Evolutionary conservation across 2,329 filamentous ascomycete species (phyloP), one percentile per base, ranked within the genome.

Genomic region (Simplicillium sp.): DNA sequence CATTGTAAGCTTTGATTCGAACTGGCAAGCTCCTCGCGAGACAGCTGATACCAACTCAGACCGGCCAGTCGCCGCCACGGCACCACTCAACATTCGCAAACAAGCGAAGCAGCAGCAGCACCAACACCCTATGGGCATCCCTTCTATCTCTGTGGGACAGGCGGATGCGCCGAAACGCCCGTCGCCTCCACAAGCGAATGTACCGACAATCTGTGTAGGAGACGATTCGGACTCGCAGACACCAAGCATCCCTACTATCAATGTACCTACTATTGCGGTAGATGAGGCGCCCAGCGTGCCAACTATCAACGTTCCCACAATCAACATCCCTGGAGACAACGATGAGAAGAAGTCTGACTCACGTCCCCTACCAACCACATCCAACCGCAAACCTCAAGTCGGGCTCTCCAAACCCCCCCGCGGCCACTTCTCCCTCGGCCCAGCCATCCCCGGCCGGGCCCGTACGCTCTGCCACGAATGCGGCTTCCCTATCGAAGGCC

Each of bases 1-100:
- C 48, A 97, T 97, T 70, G 90, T 97, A 72, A 97, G 90, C 74
- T 97, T 97, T 73, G 77, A 94, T 65, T 77, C 77, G 55, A 77
- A 83, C 58, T 95, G 87, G 81, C 84, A 80, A 70, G 75, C 80
- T 57, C 77, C 75, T 58, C 80, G 84, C 59, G 70, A 75, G 69
- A 70, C 69, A 62, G 72, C 84, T 72, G 82, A 87, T 77, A 64
- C 77, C 67, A 84, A 50, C 54, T 58, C 61, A 66, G 62, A 72
- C 46, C 48, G 50, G 47, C 47, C 50, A 52, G 50, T 45, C 43
- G 39, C 52, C 48, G 48, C 47, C 49, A 48, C 54, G 46, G 46
- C 46, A 54, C 46, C 48, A 57, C 48, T 44, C 44, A 40, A 41
- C 46, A 39, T 49, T 54, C 52, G 52, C 51, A 55, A 48, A 45